phyloP scores from a whole-genome alignment of 257 asterid genomes.

The Agastache rugosa region DNA sequence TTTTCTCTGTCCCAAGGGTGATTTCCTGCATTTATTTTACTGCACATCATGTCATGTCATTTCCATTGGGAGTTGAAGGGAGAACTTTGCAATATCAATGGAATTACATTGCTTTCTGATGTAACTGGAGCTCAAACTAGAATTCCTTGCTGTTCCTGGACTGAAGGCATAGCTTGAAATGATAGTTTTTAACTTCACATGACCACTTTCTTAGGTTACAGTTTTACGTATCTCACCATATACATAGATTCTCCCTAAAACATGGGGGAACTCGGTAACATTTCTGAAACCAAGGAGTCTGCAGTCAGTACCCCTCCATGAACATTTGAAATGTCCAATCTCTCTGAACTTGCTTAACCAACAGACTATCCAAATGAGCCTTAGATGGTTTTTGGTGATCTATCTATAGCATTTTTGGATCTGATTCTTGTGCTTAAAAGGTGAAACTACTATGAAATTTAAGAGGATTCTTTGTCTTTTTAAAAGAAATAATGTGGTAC shows the following conservation, averaged over 20 bases:
- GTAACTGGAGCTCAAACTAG: slow-evolving; percentile 63
- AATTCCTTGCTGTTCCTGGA: slow-evolving; percentile 57
- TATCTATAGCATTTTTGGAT: not conserved
- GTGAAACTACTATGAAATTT: slow-evolving; percentile 3
- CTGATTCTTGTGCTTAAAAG: not conserved
- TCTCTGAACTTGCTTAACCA: no score
- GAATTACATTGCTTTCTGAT: slow-evolving; percentile 69
- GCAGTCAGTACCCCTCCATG: not conserved
- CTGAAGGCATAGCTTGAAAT: slow-evolving; percentile 56
- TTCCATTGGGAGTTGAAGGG: not conserved
- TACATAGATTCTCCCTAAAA: not conserved
- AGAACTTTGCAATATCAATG: slow-evolving; percentile 35
- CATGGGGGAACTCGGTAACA: not conserved
- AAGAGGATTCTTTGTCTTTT: not conserved
- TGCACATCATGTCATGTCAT: not conserved
- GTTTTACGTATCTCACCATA: not conserved
- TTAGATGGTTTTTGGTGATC: not conserved
- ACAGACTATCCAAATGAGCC: not conserved
- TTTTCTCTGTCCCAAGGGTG: slow-evolving; percentile 3
- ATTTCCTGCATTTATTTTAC: not conserved
- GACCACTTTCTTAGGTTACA: not conserved
- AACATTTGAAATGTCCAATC: not conserved
- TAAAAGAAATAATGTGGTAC: not conserved
- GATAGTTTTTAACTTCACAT: not conserved
- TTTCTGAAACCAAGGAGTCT: not conserved